phyloP scores from a whole-genome alignment of 1,139 yeast genomes.

The Wickerhamomyces sp. region DNA sequence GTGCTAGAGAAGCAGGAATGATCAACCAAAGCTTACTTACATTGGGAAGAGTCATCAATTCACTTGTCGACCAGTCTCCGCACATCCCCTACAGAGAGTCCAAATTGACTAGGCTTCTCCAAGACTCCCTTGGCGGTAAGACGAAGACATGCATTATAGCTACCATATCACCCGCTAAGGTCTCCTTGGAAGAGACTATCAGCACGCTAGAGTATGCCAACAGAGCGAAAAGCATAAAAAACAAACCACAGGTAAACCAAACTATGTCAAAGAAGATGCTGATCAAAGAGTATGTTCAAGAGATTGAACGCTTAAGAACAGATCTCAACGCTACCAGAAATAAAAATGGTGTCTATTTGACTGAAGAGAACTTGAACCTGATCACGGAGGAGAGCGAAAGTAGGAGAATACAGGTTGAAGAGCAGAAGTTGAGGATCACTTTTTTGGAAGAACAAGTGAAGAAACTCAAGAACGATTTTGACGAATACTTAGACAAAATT shows the following conservation, averaged over 20 bases:
- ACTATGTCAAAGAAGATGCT: slow-evolving; percentile 45
- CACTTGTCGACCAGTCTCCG: slow-evolving; percentile 52
- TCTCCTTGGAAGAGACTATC: slow-evolving; percentile 69
- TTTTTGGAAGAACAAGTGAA: slow-evolving; percentile 40
- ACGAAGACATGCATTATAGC: slow-evolving; percentile 64
- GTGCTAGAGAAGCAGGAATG: slow-evolving; percentile 86
- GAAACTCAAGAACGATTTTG: slow-evolving; percentile 27
- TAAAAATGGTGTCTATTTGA: slow-evolving; percentile 63
- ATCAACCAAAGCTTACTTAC: slow-evolving; percentile 81
- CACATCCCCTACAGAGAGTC: slow-evolving; percentile 80
- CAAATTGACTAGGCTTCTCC: slow-evolving; percentile 55
- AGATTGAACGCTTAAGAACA: slow-evolving; percentile 52
- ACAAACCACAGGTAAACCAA: slow-evolving; percentile 63
- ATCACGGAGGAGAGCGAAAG: slow-evolving; percentile 45
- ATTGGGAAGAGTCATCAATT: slow-evolving; percentile 78
- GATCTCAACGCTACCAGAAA: slow-evolving; percentile 59
- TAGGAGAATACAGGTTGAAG: slow-evolving; percentile 38
- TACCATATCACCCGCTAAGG: slow-evolving; percentile 72
- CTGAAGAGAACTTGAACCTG: slow-evolving; percentile 44
- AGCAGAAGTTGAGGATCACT: slow-evolving; percentile 40
- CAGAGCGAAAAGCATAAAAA: slow-evolving; percentile 73
- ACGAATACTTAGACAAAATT: slow-evolving; percentile 23
- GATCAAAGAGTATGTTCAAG: slow-evolving; percentile 45
- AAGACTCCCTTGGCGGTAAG: slow-evolving; percentile 63
- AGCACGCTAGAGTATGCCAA: slow-evolving; percentile 84